phyloP scores from a whole-genome alignment of 768 basidiomycete genomes.

The Rickenella mellea region DNA sequence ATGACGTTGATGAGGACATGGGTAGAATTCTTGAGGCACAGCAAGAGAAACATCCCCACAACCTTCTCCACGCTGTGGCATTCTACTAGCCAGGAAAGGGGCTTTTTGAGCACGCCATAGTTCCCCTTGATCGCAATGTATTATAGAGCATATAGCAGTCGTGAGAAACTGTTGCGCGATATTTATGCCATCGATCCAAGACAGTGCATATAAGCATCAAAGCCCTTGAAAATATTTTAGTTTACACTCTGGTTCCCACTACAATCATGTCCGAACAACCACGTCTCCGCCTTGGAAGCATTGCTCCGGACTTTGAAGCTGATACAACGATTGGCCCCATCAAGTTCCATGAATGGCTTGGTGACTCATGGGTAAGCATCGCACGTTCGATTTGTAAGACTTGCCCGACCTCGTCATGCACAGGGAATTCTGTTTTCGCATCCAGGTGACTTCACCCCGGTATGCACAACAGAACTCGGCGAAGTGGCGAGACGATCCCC shows the following conservation, averaged over 20 bases:
- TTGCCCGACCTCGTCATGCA: background rate
- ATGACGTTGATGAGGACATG: conserved; percentile 88
- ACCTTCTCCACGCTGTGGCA: conserved; percentile 80
- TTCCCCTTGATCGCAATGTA: no score
- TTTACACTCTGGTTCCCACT: no score
- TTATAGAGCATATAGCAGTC: conserved; percentile 16
- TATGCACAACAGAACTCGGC: conserved; percentile 95
- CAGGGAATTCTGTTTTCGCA: conserved; percentile 90
- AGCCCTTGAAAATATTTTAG: no score
- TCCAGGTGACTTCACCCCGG: conserved; percentile 87
- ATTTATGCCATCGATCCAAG: conserved; percentile 13
- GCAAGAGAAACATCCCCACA: conserved; percentile 86
- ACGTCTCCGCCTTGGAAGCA: conserved; percentile 73
- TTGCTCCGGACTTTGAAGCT: conserved; percentile 87
- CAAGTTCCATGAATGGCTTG: conserved; percentile 91
- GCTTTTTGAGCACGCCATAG: no score
- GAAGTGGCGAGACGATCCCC: conserved; percentile 82
- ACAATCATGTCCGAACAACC: conserved; percentile 22
- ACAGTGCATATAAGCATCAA: conserved; percentile 10
- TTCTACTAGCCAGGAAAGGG: conserved; percentile 54
- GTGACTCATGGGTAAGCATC: conserved; percentile 69
- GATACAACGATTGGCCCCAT: conserved; percentile 81
- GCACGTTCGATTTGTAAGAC: background rate
- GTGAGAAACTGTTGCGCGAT: conserved; percentile 64
- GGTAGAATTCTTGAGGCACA: conserved; percentile 77